Conservation (phyloP, 2,329 filamentous ascomycete genomes). For the Fusarium drepaniforme region DNA sequence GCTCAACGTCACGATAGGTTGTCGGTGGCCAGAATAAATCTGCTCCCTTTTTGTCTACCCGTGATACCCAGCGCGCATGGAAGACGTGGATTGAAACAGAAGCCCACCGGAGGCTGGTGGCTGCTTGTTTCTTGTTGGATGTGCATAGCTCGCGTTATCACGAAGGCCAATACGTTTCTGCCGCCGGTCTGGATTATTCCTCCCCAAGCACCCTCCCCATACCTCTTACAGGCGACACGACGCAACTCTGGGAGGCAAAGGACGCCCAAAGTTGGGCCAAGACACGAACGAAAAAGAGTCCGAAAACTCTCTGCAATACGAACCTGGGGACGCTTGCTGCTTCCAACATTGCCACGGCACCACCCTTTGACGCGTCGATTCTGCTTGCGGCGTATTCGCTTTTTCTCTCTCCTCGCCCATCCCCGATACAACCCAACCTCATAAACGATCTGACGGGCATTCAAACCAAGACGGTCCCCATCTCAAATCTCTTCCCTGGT, state of each 20-base stretch:
- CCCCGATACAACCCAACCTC: slow-evolving; percentile 42
- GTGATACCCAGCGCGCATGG: slow-evolving; percentile 57
- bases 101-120: slow-evolving; percentile 64
- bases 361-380: slow-evolving; percentile 54
- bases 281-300: slow-evolving; percentile 42
- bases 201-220: slow-evolving; percentile 54
- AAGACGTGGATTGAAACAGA: slow-evolving; percentile 65
- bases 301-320: slow-evolving; percentile 43
- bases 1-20: slow-evolving; percentile 55
- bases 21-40: slow-evolving; percentile 49
- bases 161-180: slow-evolving; percentile 57
- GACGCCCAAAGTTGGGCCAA: slow-evolving; percentile 60
- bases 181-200: slow-evolving; percentile 53
- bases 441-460: slow-evolving; percentile 40
- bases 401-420: slow-evolving; percentile 52
- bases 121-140: slow-evolving; percentile 69
- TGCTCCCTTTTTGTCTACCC: slow-evolving; percentile 32
- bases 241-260: slow-evolving; percentile 62
- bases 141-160: slow-evolving; percentile 67
- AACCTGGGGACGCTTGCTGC: slow-evolving; percentile 52
- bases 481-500: slow-evolving; percentile 58
- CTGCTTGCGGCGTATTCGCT: slow-evolving; percentile 56
- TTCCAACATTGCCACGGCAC: slow-evolving; percentile 50
- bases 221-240: slow-evolving; percentile 59
- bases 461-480: slow-evolving; percentile 40